Evolutionary conservation across 331 rosid genomes (phyloP).

Genomic region (Malus hybrid): DNA sequence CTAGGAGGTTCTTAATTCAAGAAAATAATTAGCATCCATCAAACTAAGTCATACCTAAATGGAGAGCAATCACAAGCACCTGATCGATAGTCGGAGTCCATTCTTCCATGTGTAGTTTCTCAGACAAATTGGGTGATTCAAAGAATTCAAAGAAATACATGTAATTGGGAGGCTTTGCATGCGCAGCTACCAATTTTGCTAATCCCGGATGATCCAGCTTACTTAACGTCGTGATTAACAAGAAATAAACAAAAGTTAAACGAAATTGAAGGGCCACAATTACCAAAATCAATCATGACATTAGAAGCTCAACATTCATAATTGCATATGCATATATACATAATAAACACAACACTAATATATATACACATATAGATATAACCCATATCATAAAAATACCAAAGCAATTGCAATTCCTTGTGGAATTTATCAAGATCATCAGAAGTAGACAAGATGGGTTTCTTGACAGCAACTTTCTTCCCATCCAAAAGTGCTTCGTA

Average conservation of each 20-base stretch:
- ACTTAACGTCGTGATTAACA: constrained; percentile 30
- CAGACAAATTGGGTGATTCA: constrained; percentile 55
- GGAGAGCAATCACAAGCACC: constrained; percentile 48
- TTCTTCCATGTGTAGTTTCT: constrained; percentile 72
- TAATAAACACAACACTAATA: not conserved
- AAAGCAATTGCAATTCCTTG: constrained; percentile 72
- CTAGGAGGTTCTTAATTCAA: not conserved
- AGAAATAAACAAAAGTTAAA: not conserved
- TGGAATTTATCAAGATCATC: constrained; percentile 78
- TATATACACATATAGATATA: not conserved
- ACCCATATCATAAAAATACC: constrained; percentile 25
- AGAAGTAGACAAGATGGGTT: constrained; percentile 71
- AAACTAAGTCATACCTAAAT: constrained; percentile 46
- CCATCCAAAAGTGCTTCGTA: too few relatives aligned
- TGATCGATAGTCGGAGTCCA: constrained; percentile 64
- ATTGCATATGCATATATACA: not conserved
- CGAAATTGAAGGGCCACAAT: not conserved
- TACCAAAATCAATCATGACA: not conserved
- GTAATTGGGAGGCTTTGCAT: constrained; percentile 90
- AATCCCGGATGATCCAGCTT: constrained; percentile 76
- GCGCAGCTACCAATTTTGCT: constrained; percentile 73
- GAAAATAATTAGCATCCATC: not conserved
- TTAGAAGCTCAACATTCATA: constrained; percentile 1
- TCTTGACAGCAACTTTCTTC: constrained; percentile 64
- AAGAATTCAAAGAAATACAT: constrained; percentile 79